Percentiles rank a stretch among this genome's conserved stretches.
These are phyloP conservation scores for Helicocarpus griseus DNA, from an alignment of 2,329 filamentous ascomycete genomes.

Conservation along the genomic window DNA sequence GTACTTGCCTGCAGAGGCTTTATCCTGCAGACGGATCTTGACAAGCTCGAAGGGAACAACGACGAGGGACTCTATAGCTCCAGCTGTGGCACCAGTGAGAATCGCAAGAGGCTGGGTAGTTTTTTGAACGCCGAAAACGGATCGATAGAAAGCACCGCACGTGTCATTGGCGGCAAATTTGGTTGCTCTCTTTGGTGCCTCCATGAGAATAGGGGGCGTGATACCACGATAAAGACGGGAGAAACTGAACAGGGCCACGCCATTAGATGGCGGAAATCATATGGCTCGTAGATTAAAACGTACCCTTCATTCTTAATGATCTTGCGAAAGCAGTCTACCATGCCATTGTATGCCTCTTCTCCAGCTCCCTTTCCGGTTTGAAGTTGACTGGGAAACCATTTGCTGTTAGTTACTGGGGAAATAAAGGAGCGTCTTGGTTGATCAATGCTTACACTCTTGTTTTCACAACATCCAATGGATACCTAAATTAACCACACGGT, in stretches of 20 bases:
- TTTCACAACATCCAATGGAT: constrained; percentile 97
- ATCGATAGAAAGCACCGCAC: constrained; percentile 92
- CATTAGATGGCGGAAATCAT: not conserved
- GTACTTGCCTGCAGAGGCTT: constrained; percentile 72
- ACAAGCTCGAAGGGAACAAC: constrained; percentile 97
- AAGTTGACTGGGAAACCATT: constrained; percentile 55
- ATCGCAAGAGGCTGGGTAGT: constrained; percentile 89
- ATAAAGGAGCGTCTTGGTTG: not conserved
- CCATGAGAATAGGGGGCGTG: constrained; percentile 92
- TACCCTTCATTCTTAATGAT: constrained; percentile 95
- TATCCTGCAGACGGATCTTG: constrained; percentile 97
- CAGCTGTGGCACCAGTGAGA: constrained; percentile 86
- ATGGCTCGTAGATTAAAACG: constrained; percentile 16
- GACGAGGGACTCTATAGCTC: constrained; percentile 91
- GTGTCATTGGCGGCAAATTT: constrained; percentile 99
- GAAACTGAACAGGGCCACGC: constrained; percentile 44
- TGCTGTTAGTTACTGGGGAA: constrained; percentile 2
- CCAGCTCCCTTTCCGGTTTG: constrained; percentile 66
- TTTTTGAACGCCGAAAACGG: constrained; percentile 70
- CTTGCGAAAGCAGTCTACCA: constrained; percentile 96
- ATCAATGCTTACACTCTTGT: constrained; percentile 69
- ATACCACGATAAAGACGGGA: constrained; percentile 94
- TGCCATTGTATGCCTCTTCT: constrained; percentile 85
- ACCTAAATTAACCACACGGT: constrained; percentile 49
- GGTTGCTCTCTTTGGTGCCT: constrained; percentile 89